Conservation (phyloP, 192 early-diverging fungal genomes). For the Coemansia sp. region DNA sequence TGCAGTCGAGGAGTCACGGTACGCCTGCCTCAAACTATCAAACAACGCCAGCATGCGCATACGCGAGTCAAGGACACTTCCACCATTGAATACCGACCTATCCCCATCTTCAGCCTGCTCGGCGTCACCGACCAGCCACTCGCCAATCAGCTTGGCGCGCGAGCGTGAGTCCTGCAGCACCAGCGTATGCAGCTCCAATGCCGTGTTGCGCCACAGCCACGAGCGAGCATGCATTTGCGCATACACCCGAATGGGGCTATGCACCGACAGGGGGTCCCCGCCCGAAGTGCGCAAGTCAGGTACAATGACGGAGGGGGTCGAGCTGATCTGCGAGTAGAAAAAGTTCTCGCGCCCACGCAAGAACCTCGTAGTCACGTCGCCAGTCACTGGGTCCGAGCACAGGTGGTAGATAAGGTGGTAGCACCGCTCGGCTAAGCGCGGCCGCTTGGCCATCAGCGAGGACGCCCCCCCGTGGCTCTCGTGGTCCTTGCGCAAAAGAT, state of each 20-base stretch:
- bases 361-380: conserved; percentile 71
- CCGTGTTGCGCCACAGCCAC: conserved; percentile 85
- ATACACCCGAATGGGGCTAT: conserved; percentile 29
- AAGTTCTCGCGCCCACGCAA: conserved; percentile 81
- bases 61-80: conserved; percentile 36
- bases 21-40: conserved; percentile 44
- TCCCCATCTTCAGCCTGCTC: conserved; percentile 21
- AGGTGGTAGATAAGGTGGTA: conserved; percentile 85
- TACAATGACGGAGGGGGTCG: conserved; percentile 16
- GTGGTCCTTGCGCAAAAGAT: conserved; percentile 60
- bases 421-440: conserved; percentile 83
- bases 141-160: conserved; percentile 46
- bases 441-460: conserved; percentile 68
- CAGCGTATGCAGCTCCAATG: conserved; percentile 83
- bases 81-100: conserved; percentile 17
- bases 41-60: conserved; percentile 50
- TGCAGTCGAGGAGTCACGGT: conserved; percentile 30
- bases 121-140: conserved; percentile 52
- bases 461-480: conserved; percentile 22
- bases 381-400: conserved; percentile 70
- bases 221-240: conserved; percentile 80
- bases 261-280: background rate
- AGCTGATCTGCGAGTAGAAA: conserved; percentile 65
- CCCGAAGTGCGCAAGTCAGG: background rate
- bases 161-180: conserved; percentile 52